Percentiles rank a stretch among this genome's conserved stretches.
phyloP scores from a whole-genome alignment of 306 rosid genomes.

The Lupinus albus region DNA sequence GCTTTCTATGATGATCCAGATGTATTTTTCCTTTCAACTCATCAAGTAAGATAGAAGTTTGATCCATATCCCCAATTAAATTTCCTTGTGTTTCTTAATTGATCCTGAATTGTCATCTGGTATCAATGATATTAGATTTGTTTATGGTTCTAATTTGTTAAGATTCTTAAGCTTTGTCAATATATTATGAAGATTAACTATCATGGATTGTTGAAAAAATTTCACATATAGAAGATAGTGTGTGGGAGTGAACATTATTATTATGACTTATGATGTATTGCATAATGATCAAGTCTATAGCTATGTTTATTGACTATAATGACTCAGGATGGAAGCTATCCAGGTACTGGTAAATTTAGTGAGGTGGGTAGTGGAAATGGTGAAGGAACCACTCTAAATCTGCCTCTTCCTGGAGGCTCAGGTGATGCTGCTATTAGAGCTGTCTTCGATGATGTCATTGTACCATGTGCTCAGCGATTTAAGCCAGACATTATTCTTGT shows the following conservation, averaged over 20 bases:
- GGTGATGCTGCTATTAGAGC: constrained; percentile 79
- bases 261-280: background rate
- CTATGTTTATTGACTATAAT: constrained; percentile 21
- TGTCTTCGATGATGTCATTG: constrained; percentile 84
- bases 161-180: background rate
- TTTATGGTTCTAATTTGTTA: constrained; percentile 5
- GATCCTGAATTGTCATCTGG: constrained; percentile 30
- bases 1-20: constrained; percentile 91
- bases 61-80: constrained; percentile 6
- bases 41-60: constrained; percentile 69
- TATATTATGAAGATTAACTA: constrained; percentile 1
- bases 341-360: constrained; percentile 88
- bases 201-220: background rate
- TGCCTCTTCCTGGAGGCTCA: constrained; percentile 95
- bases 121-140: background rate
- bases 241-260: background rate
- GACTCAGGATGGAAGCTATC: constrained; percentile 87
- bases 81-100: constrained; percentile 19
- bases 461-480: constrained; percentile 84
- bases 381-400: constrained; percentile 86
- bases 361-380: constrained; percentile 84
- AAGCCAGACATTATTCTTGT: constrained; percentile 91
- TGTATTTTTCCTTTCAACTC: constrained; percentile 87
- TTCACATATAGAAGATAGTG: background rate
- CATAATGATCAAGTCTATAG: background rate